These are phyloP conservation scores for Tephrocybe sp. DNA, from an alignment of 768 basidiomycete genomes.

Conservation along the genomic window DNA sequence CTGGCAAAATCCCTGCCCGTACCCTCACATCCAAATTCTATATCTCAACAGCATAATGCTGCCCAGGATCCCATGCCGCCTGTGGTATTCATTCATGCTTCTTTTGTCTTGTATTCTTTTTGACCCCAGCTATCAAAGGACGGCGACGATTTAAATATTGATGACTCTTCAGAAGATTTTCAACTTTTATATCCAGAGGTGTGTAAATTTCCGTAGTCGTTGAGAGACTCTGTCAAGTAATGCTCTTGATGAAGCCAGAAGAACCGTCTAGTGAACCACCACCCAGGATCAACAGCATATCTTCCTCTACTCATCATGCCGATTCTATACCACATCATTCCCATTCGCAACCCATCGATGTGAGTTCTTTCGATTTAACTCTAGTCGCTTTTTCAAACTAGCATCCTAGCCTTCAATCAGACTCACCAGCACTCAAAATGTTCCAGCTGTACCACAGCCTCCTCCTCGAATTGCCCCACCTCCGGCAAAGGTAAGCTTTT, in stretches of 20 bases:
- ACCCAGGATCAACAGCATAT: background rate
- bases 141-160: background rate
- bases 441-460: no score
- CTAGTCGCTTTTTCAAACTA: no score
- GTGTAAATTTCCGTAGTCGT: background rate
- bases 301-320: no score
- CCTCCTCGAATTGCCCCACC: background rate
- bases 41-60: no score
- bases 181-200: conserved; percentile 18
- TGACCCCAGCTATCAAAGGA: background rate
- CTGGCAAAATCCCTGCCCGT: background rate
- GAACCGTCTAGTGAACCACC: background rate
- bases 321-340: no score
- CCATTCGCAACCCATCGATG: no score
- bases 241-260: background rate
- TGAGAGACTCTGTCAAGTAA: background rate
- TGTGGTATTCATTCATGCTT: background rate
- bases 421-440: no score
- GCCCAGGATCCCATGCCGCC: background rate
- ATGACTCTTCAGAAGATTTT: conserved; percentile 8
- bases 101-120: background rate
- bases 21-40: background rate
- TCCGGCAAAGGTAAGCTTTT: background rate
- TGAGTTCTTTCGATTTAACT: no score
- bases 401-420: no score